Evolutionary conservation across 2,329 filamentous ascomycete genomes (phyloP), one percentile per base, ranked within the genome.

Genomic region (Periconia sp.): DNA sequence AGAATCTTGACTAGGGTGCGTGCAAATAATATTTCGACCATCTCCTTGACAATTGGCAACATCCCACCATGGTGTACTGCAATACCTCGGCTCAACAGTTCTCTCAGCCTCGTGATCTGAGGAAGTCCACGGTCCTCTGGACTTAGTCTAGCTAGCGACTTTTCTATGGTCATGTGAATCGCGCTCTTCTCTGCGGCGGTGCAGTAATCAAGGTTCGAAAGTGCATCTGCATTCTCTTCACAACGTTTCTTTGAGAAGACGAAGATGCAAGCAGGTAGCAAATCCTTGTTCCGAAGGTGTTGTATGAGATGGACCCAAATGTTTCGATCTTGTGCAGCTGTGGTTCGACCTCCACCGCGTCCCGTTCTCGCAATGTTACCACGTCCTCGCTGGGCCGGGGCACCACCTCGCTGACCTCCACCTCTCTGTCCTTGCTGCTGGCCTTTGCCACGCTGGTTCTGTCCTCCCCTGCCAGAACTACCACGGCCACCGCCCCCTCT

Each of bases 171-270:
- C 88, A 97, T 96, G 67, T 99, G 92, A 44, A 95, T 95, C 32
- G 89, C 86, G 59, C 94, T 99, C 79, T 96, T 97, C 73, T 99
- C 94, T 3, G 86, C 81, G 1, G 92, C 90, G 5, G 88, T 96
- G 66, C 88, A 95, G 63, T 95, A 97, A 64, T 99, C 94, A 55
- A 96, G 86, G 63, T 96, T 97, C 49, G 89, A 92, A 16, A 99
- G 78, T 0, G 94, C 92, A 66, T 96, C 90, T 1, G 94, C 94
- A 66, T 97, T 99, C 65, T 97, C 91, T 69, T 99, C 94, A 61
- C 94, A 97, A 38, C 94, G 81, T 71, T 94, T 96, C 75, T 97
- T 99, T 3, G 94, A 99, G 71, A 99, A 99, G 42, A 99, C 92
- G 65, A 99, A 99, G 55, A 99, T 95, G 68, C 92, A 97, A 7